Percentiles rank a stretch among this genome's conserved stretches.
phyloP scores from a whole-genome alignment of 2,329 filamentous ascomycete genomes.

The Hymenotorrendiella dingleyae region DNA sequence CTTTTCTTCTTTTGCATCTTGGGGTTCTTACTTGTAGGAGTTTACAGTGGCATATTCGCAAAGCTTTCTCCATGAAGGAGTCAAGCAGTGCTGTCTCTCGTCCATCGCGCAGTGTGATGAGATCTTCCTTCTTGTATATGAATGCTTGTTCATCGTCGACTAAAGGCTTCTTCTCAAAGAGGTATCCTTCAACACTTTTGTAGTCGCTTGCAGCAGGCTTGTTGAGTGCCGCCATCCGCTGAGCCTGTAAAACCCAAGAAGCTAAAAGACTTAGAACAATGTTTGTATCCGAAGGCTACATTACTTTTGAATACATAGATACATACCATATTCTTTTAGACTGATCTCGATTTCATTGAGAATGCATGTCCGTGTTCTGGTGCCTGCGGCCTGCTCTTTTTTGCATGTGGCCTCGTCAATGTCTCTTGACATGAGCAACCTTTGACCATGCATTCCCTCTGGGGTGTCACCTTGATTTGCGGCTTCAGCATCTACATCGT shows the following conservation, averaged over 20 bases:
- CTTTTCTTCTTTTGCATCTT: too few species aligned
- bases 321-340: slow-evolving; percentile 9
- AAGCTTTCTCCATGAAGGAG: slow-evolving; percentile 26
- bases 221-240: slow-evolving; percentile 22
- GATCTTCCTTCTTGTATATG: slow-evolving; percentile 34
- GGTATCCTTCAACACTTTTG: slow-evolving; percentile 28
- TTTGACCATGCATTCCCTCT: neutral
- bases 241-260: slow-evolving; percentile 7
- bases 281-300: neutral
- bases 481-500: slow-evolving; percentile 10
- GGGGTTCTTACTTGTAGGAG: slow-evolving; percentile 1
- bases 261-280: neutral
- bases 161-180: slow-evolving; percentile 21
- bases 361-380: slow-evolving; percentile 7
- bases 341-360: slow-evolving; percentile 13
- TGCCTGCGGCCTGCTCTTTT: neutral
- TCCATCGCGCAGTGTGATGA: slow-evolving; percentile 34
- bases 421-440: slow-evolving; percentile 5
- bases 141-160: slow-evolving; percentile 26
- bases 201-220: slow-evolving; percentile 30
- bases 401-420: slow-evolving; percentile 1
- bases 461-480: too few species aligned
- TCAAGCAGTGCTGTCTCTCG: slow-evolving; percentile 37
- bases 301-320: too few species aligned
- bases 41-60: slow-evolving; percentile 2